phyloP scores from a whole-genome alignment of 495 filamentous ascomycete species.

The Talaromyces stipitatus region DNA sequence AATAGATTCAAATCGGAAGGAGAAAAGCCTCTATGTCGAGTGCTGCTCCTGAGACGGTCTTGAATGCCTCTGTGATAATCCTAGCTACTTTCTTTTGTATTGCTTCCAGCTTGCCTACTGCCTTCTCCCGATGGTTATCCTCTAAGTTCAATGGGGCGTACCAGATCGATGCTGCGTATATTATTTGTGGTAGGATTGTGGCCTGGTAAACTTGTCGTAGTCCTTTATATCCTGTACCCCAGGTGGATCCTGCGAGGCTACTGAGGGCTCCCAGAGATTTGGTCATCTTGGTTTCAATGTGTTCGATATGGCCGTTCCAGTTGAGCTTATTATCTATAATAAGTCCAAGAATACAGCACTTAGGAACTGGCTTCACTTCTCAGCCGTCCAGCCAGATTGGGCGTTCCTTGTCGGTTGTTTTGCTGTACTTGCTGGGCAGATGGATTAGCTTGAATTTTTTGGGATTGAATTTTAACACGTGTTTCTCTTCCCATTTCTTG shows the following conservation, averaged over 20 bases:
- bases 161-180: neutral
- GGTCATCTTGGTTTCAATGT: neutral
- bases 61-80: too few relatives aligned
- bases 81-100: too few relatives aligned
- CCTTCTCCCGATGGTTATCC: too few relatives aligned
- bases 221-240: too few relatives aligned
- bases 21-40: too few relatives aligned
- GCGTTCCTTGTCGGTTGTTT: neutral
- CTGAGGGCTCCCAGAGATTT: neutral
- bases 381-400: neutral
- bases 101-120: too few relatives aligned
- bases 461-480: neutral
- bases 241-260: neutral
- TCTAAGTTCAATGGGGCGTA: neutral
- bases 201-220: neutral
- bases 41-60: too few relatives aligned
- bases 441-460: neutral
- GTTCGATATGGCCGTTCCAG: neutral
- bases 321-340: neutral
- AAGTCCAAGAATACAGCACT: neutral
- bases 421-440: neutral
- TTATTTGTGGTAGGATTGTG: neutral
- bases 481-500: neutral
- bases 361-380: neutral
- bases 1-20: too few relatives aligned